These are phyloP conservation scores for Cutaneotrichosporon sp. DNA, from an alignment of 1,284 basidiomycete species.

Conservation along the genomic window DNA sequence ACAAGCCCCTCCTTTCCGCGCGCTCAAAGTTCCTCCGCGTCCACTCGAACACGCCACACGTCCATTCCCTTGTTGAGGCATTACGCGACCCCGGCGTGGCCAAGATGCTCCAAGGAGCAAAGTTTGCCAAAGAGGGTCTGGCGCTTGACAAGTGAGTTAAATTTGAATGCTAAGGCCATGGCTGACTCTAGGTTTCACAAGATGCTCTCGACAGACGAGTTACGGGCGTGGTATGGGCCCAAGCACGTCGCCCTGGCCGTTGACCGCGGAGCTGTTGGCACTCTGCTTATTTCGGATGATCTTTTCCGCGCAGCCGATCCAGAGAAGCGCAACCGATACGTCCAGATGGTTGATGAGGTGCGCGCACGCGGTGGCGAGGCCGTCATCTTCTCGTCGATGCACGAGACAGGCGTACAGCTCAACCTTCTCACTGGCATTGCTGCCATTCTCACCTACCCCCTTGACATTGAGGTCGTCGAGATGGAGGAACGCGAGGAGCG, in stretches of 20 bases:
- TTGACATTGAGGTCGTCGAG: constrained; percentile 93
- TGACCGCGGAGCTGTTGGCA: constrained; percentile 89
- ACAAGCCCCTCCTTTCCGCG: constrained; percentile 75
- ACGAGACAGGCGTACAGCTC: constrained; percentile 95
- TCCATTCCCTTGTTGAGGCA: constrained; percentile 93
- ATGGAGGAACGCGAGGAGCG: constrained; percentile 79
- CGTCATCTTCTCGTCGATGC: constrained; percentile 97
- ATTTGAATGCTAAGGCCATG: background rate
- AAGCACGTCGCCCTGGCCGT: constrained; percentile 88
- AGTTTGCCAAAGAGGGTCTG: constrained; percentile 92
- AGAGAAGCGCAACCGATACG: constrained; percentile 75
- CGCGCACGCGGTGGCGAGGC: constrained; percentile 87
- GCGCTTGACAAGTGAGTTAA: constrained; percentile 74
- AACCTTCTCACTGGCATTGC: constrained; percentile 91
- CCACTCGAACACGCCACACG: constrained; percentile 88
- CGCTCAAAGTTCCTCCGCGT: constrained; percentile 86
- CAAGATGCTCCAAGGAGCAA: constrained; percentile 79
- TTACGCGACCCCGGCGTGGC: constrained; percentile 85
- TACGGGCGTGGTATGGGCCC: constrained; percentile 98
- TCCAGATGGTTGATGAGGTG: constrained; percentile 84
- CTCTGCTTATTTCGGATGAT: constrained; percentile 90
- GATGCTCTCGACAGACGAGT: constrained; percentile 90
- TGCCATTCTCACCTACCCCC: constrained; percentile 91
- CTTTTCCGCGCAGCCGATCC: constrained; percentile 84
- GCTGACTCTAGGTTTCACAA: constrained; percentile 76